Base-by-base conservation (phyloP, 768 basidiomycete species). In the Trametes punicea region DNA sequence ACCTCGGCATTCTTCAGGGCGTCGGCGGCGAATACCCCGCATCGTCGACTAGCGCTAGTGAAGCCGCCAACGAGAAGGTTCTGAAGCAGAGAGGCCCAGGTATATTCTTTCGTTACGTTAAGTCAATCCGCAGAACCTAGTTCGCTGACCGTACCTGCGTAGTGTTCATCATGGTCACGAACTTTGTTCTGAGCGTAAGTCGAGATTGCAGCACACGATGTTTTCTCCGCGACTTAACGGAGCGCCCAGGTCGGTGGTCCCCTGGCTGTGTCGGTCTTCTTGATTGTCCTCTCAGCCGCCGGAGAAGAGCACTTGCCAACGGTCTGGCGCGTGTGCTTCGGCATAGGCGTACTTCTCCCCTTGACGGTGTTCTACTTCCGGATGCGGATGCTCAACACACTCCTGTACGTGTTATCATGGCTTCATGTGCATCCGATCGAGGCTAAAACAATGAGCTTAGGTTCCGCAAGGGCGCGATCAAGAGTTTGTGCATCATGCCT, bases 21-120 rank as follows among this genome's bases (percentile, higher is more conserved):
- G 86, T 87, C 11, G 87, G 87, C 31, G 87, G 87, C 23, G 87
- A 90, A 71, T 90, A 90, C 68, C 87, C 88, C 0, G 85, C 84
- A 6, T 85, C 83, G 6, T 84, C 83, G 0, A 83, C 85, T 0
- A 80, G 80, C 38, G 87, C 87, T 4, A 80, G 79, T 27, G 88
- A 90, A 68, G 80, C 87, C 27, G 85, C 87, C 16, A 89, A 90
- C 63, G 87, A 90, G 69, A 81, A 79, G 63, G 81, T 81, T 69
- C 51, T 79, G 26, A 74, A 77, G 61, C 68, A 75, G 49, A 79
- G 87, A 33, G 88, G 88, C 1, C 83, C 84, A 60, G 72, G 82
- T 82, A 62, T 4, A 63, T 62, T 18, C 36, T 56, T n/a, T 51
- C 13, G 15, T 4, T 9, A 25, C 31, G 55, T 45, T 10, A 16